Percentiles rank a stretch among this genome's conserved stretches.
Conservation (phyloP, 495 filamentous ascomycete species). For the Xylaria cubensis region DNA sequence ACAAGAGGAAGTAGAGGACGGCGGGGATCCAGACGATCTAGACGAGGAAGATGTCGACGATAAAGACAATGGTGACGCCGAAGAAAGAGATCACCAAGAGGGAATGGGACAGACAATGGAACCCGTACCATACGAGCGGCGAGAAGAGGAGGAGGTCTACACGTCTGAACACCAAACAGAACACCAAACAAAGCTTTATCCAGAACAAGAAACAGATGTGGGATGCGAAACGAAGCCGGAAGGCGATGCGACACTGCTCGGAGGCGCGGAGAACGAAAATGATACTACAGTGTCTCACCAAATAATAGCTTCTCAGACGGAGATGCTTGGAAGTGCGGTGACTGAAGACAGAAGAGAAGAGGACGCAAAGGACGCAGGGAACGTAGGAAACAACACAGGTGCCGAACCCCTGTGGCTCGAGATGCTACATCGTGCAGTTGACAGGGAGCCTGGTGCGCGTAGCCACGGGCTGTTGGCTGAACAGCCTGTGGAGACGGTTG, state of each 20-base stretch:
- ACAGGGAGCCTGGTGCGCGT: conserved; percentile 32
- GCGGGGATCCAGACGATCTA: conserved; percentile 14
- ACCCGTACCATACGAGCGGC: neutral
- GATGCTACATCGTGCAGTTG: conserved; percentile 33
- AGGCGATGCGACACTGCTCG: neutral
- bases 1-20: conserved; percentile 23
- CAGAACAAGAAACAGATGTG: neutral
- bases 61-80: neutral
- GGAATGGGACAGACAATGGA: conserved; percentile 17
- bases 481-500: conserved; percentile 17
- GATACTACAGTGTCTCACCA: neutral
- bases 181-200: neutral
- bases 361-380: no score
- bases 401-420: conserved; percentile 34
- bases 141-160: neutral
- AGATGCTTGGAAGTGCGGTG: neutral
- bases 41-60: neutral
- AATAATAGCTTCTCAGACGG: neutral
- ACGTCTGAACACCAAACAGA: neutral
- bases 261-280: neutral
- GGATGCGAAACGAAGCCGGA: neutral
- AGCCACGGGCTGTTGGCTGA: conserved; percentile 27
- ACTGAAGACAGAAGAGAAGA: neutral
- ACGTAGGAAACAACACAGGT: conserved; percentile 13
- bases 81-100: conserved; percentile 17